A percentile compares a stretch with the other conserved stretches of the same genome.
These are phyloP conservation scores for Solanum bukasovii DNA, from an alignment of 257 asterid species.

Conservation along the genomic window DNA sequence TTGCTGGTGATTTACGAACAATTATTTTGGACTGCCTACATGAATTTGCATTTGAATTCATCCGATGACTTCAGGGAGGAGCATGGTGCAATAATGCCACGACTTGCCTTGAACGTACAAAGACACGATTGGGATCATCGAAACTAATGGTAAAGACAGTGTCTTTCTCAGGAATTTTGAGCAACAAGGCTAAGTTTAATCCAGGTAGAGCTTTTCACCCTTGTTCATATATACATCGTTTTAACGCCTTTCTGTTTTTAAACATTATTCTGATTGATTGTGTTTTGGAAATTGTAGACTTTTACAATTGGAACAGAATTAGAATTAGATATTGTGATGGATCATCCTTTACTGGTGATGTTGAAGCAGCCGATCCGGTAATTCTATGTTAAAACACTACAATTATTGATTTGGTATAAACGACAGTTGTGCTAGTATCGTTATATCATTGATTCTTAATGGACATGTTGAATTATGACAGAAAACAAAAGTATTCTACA, in stretches of 20 bases:
- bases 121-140: conserved; percentile 63
- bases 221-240: neutral
- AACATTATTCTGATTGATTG: neutral
- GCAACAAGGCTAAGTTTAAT: conserved; percentile 49
- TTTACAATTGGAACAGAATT: conserved; percentile 76
- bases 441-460: neutral
- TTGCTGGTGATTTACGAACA: neutral
- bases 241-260: neutral
- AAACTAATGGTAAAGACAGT: conserved; percentile 44
- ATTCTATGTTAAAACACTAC: neutral
- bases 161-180: conserved; percentile 60
- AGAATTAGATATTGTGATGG: conserved; percentile 88
- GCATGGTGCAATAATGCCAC: conserved; percentile 82
- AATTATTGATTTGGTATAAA: neutral
- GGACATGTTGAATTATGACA: neutral
- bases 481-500: conserved; percentile 30
- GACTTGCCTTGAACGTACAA: conserved; percentile 38
- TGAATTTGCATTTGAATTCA: neutral
- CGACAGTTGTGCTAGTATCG: neutral
- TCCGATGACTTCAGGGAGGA: conserved; percentile 52
- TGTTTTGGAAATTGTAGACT: conserved; percentile 28
- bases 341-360: conserved; percentile 79
- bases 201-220: conserved; percentile 38
- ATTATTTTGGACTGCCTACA: neutral
- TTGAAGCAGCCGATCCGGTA: conserved; percentile 72